phyloP scores from a whole-genome alignment of 2,329 filamentous ascomycete genomes.

The Paecilomyces niveus region DNA sequence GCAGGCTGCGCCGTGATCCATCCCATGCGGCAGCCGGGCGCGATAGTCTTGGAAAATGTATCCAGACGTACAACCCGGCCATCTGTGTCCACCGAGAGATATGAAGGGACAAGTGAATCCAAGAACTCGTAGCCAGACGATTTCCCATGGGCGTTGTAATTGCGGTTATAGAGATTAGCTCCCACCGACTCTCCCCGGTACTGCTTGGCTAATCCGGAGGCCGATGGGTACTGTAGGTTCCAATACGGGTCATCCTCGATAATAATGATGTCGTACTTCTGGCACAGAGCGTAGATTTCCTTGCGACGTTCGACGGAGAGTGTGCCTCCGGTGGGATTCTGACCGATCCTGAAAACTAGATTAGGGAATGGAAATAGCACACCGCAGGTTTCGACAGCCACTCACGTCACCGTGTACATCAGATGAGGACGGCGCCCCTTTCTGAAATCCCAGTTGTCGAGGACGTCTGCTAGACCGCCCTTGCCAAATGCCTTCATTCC shows the following conservation, averaged over 20 bases:
- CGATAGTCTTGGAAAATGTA: conserved; percentile 89
- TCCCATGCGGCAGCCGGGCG: conserved; percentile 80
- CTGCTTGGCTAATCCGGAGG: conserved; percentile 38
- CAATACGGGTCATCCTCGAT: conserved; percentile 94
- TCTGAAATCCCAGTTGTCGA: conserved; percentile 72
- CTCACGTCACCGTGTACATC: conserved; percentile 84
- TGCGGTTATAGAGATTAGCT: conserved; percentile 28
- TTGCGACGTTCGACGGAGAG: conserved; percentile 66
- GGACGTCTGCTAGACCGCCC: conserved; percentile 67
- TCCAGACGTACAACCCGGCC: conserved; percentile 85
- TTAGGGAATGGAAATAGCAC: neutral
- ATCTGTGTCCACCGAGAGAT: conserved; percentile 71
- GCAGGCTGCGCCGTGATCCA: conserved; percentile 83
- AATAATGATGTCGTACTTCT: conserved; percentile 81
- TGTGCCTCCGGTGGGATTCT: conserved; percentile 78
- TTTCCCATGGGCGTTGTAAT: conserved; percentile 38
- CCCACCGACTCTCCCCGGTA: conserved; percentile 20
- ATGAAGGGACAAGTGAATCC: conserved; percentile 76
- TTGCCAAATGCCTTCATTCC: conserved; percentile 71
- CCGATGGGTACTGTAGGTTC: conserved; percentile 83
- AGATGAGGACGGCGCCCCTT: conserved; percentile 72
- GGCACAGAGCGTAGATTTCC: conserved; percentile 73
- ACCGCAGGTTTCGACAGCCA: conserved; percentile 15
- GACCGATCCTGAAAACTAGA: conserved; percentile 57
- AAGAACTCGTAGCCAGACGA: conserved; percentile 68